Base-by-base conservation (phyloP, 257 asterid genomes). In the Haberlea rhodopensis region DNA sequence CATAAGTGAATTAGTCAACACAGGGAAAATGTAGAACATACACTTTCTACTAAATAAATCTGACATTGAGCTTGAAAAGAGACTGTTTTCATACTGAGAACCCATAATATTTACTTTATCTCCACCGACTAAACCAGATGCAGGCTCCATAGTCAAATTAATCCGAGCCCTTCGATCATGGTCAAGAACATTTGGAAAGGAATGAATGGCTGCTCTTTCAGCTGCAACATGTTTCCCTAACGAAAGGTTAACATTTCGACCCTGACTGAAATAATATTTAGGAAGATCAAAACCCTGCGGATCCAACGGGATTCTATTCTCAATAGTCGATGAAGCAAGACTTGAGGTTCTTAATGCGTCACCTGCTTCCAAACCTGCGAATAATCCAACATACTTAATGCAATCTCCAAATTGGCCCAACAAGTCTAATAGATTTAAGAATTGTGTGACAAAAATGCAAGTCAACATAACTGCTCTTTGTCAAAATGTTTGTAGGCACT, bases 31-130 rank as follows among this genome's bases (percentile, higher is more conserved):
- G 69, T 73, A 65, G 69, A 59, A 53, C 95, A 45, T 81, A 94
- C 99, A 60, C 71, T 88, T 88, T 73, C 83, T 78, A 71, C 77
- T 80, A 67, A 94, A 88, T 69, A 94, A 65, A 76, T 90, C 97
- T 1, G 99, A 94, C 70, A 86, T 67, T 40, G 99, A 94, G 49
- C 49, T 43, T 43, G 49, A 43, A 43, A 43, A 43, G 19, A 43
- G 49, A 2, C 49, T 15, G 19, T 85, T 94, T 76, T 90, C 97
- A 63, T 76, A 71, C 78, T 85, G 91, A 73, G 84, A 68, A 34
- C 95, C 97, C 82, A 76, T 64, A 21, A 76, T 34, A 72, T 82
- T 85, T 71, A 80, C 60, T 74, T 77, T 82, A 64, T 80, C 85
- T 69, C 89, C 95, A 77, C 79, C 91, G 57, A 75, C 58, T 65